Conservation (phyloP, 768 basidiomycete genomes). For the Leccinum variicolor region DNA sequence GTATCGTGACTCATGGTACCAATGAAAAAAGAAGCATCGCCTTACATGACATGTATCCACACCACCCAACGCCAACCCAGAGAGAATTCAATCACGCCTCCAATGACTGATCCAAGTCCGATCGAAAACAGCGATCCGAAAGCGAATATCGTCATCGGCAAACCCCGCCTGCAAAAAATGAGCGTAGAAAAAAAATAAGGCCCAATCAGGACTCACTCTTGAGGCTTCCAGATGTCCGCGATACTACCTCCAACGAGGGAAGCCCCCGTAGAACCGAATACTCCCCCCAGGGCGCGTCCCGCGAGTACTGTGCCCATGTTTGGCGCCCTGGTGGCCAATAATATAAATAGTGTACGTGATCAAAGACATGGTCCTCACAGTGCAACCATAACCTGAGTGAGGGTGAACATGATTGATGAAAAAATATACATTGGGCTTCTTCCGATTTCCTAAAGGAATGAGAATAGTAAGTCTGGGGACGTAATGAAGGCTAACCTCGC, state of each 20-base stretch:
- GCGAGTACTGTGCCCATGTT: constrained; percentile 55
- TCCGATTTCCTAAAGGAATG: constrained; percentile 51
- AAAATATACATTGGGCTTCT: constrained; percentile 57
- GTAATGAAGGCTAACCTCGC: constrained; percentile 37
- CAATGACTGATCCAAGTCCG: constrained; percentile 60
- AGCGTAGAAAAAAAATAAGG: not conserved
- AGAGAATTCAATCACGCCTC: constrained; percentile 60
- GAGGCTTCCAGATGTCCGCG: constrained; percentile 62
- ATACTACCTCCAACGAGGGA: constrained; percentile 69
- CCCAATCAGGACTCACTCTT: constrained; percentile 43
- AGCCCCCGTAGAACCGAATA: constrained; percentile 60
- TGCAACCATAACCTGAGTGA: constrained; percentile 45
- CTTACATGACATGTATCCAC: constrained; percentile 69
- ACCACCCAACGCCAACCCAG: constrained; percentile 81
- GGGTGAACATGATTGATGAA: constrained; percentile 46
- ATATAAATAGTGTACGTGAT: not conserved
- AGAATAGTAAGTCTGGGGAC: not conserved
- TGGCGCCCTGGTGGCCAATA: constrained; percentile 28
- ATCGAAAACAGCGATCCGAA: constrained; percentile 53
- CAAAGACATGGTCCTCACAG: constrained; percentile 19
- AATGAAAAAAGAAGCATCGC: not conserved
- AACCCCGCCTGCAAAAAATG: constrained; percentile 49
- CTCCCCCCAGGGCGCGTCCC: constrained; percentile 59
- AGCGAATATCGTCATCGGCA: constrained; percentile 75
- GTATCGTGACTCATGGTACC: not conserved